Base-by-base conservation (phyloP, 352 stramenopile species). In the Globisporangium nunn region DNA sequence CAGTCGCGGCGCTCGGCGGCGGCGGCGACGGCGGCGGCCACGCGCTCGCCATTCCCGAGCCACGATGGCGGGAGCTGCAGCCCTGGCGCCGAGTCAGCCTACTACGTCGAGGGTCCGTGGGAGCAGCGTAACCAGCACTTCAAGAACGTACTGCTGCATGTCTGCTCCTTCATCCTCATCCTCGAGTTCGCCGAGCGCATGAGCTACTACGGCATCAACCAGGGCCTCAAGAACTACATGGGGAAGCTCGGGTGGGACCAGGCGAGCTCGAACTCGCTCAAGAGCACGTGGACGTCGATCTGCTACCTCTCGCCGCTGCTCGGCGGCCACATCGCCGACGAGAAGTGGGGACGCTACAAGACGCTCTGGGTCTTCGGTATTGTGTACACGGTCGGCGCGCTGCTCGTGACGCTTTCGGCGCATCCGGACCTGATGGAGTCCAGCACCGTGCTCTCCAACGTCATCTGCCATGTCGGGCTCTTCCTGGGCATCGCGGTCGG, bases 151-250 rank as follows among this genome's bases (percentile, higher is more conserved):
- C 58, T 95, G 52, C 71, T 93, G 2, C 78, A 91, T 52, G 85
- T 95, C 11, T 93, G 81, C 63, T 85, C 75, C 48, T 93, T 91
- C 67, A 93, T 95, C 54, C 67, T 95, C 28, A 85, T 92, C 53
- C 78, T 95, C 66, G 85, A 95, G 63, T 88, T 93, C 47, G 75
- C 80, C 5, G 83, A 93, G 62, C 79, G 83, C 28, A 66, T 91
- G 54, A 93, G 83, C 47, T 95, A 93, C 62, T 95, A 93, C 46
- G 84, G 83, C 44, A 93, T 95, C 63, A 93, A 93, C 59, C 83
- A 93, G 53, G 83, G 80, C 0, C 71, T 93, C 37, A 92, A 93
- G 72, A 93, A 95, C 68, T 95, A 85, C 59, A 85, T 95, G 74
- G 78, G 78, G 49, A 74, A 75, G 6, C 61, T 95, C 12, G 67